Base-by-base conservation (phyloP, 1,284 basidiomycete species). In the Rhodotorula glutinis region DNA sequence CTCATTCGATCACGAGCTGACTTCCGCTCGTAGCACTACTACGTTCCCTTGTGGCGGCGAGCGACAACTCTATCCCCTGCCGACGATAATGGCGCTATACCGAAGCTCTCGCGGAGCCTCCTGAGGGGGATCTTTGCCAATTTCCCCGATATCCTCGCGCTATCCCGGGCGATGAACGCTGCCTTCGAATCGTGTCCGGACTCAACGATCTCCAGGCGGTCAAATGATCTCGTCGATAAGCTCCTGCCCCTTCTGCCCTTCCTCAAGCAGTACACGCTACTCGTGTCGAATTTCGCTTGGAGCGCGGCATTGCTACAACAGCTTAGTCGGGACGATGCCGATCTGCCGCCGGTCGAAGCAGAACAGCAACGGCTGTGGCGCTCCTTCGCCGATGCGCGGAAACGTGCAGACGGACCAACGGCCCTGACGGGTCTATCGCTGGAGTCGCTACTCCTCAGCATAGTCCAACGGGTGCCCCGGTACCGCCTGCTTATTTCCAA, bases 81-180 rank as follows among this genome's bases (percentile, higher is more conserved):
- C 13, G 49, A 14, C 49, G 11, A 7, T 51, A 9, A 11, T 25
- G 49, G 16, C n/a, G 25, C 63, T 4, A 13, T 51, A 19, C 43
- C 63, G 33, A 38, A 2, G 25, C 82, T 94, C 57, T 83, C 85
- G 63, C 85, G 88, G 65, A 79, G 84, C 19, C 84, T 86, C 57
- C 83, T 94, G 68, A 87, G 85, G 4, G 84, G 87, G 23, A 83
- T 93, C 57, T 95, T 95, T 78, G 88, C 87, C 71, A 93, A 93
- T 78, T 92, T 94, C 75, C 86, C 89, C 76, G 91, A 94, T 79
- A 92, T 95, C 55, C 89, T 90, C 85, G 90, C 91, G 74, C 83
- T 94, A 62, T 90, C 92, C 78, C 87, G 84, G 59, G 86, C 89
- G n/a, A 87, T 92, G 75, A 85, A 87, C 68, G 80, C 83, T 21